Conservation (phyloP, 1,139 yeast species). For the Kodamaea arcana region DNA sequence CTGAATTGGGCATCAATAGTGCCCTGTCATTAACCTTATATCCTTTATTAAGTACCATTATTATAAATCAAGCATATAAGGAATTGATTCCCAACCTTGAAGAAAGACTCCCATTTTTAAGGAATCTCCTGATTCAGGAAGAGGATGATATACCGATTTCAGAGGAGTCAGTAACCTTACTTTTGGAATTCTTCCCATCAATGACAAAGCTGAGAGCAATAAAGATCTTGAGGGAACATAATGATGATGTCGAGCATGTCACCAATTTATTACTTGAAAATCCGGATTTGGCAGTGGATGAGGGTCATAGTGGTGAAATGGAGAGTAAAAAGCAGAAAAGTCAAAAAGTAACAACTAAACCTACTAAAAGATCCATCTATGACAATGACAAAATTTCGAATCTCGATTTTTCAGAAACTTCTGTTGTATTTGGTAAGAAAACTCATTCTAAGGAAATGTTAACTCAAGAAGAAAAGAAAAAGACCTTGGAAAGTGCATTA, state of each 20-base stretch:
- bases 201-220: constrained; percentile 43
- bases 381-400: constrained; percentile 28
- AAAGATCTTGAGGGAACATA: constrained; percentile 43
- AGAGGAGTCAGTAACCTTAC: constrained; percentile 36
- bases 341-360: constrained; percentile 1
- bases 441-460: constrained; percentile 11
- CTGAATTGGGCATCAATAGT: constrained; percentile 43
- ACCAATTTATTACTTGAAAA: constrained; percentile 62
- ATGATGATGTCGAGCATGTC: constrained; percentile 52
- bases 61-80: constrained; percentile 42
- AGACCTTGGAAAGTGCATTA: constrained; percentile 61
- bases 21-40: constrained; percentile 37
- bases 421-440: constrained; percentile 22
- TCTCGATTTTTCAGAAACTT: constrained; percentile 15
- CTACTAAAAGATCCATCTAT: constrained; percentile 18
- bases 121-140: constrained; percentile 13
- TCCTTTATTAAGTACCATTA: constrained; percentile 53
- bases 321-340: background rate
- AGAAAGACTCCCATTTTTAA: constrained; percentile 42
- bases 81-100: constrained; percentile 48
- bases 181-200: constrained; percentile 60
- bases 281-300: constrained; percentile 35
- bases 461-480: constrained; percentile 42
- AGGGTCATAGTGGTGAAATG: background rate
- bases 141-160: constrained; percentile 12